phyloP scores from a whole-genome alignment of 2,329 filamentous ascomycete species.

The Aspergillus brunneoviolaceus region DNA sequence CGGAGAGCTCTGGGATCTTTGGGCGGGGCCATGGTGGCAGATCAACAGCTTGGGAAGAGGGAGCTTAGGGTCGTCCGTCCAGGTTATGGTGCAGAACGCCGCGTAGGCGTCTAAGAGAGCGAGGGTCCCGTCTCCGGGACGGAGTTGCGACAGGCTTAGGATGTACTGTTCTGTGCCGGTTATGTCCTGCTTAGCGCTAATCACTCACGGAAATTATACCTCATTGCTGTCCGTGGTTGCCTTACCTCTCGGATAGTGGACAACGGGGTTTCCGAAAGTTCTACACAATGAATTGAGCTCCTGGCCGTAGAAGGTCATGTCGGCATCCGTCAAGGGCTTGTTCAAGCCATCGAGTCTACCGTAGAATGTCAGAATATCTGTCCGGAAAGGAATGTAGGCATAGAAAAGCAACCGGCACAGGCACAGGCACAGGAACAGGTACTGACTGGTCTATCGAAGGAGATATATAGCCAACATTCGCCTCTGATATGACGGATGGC shows the following conservation, averaged over 20 bases:
- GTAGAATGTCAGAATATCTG: slow-evolving; percentile 10
- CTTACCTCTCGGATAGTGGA: slow-evolving; percentile 10
- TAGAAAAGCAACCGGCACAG: background rate
- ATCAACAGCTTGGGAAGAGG: slow-evolving; percentile 68
- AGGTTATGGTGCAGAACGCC: background rate
- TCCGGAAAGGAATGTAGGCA: background rate
- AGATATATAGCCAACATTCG: slow-evolving; percentile 69
- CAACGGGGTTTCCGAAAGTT: background rate
- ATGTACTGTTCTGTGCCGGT: slow-evolving; percentile 8
- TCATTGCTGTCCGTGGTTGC: too few relatives aligned
- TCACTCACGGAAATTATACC: background rate
- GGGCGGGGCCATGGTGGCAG: slow-evolving; percentile 71
- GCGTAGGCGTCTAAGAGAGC: slow-evolving; percentile 7
- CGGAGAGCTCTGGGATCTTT: slow-evolving; percentile 69
- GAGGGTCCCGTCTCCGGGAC: slow-evolving; percentile 7
- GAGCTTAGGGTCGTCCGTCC: slow-evolving; percentile 38
- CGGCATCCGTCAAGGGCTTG: slow-evolving; percentile 65
- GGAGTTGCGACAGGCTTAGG: slow-evolving; percentile 9
- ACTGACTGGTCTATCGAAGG: slow-evolving; percentile 74
- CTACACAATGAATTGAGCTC: slow-evolving; percentile 11
- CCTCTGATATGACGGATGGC: slow-evolving; percentile 61
- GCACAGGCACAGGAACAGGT: too few relatives aligned
- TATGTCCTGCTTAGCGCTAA: too few relatives aligned
- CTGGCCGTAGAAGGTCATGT: slow-evolving; percentile 12
- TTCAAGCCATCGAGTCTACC: slow-evolving; percentile 70